Base-by-base conservation (phyloP, 2,329 filamentous ascomycete species). In the Alternaria postmessia region DNA sequence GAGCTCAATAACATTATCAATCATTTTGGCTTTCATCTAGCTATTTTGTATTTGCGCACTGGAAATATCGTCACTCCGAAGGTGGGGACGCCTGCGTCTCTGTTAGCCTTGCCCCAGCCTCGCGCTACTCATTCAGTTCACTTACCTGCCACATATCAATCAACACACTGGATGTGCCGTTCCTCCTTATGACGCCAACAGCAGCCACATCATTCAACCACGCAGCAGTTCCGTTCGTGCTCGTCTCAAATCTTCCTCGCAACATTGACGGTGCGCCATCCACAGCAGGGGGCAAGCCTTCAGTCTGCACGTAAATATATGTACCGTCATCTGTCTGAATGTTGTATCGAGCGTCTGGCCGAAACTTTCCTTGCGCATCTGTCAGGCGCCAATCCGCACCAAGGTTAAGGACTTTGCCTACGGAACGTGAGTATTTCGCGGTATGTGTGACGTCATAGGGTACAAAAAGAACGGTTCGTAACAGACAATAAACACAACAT, bases 341-440 rank as follows among this genome's bases (percentile, higher is more conserved):
- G 20, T 78, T 77, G 56, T 80, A 79, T 14, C 78, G 64, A 7
- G 78, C 76, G 53, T 79, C 75, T 1, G 77, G 75, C 3, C 68
- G 71, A 54, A 76, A 72, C 6, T 54, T 58, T 8, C 68, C 69
- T 5, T 66, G 54, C 7, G 59, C 61, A 38, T 73, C 71, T 1
- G 68, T 73, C 20, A 76, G 58, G n/a, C 75, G 77, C 77, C 77
- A 80, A 53, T 80, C 78, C 12, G 77, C 77, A 46, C 78, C 78
- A 1, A 79, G 57, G 28, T 75, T 63, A 8, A 79, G 69, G 34
- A 80, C 72, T 38, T 63, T 71, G 43, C 73, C 72, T 73, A 32
- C 26, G 24, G 22, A 24, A 41, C 53, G 32, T 59, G 47, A 57
- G 41, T 48, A 32, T 67, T 26, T 65, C 38, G 6, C 38, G 38